phyloP scores from a whole-genome alignment of 306 rosid species.

The Corylus avellana region DNA sequence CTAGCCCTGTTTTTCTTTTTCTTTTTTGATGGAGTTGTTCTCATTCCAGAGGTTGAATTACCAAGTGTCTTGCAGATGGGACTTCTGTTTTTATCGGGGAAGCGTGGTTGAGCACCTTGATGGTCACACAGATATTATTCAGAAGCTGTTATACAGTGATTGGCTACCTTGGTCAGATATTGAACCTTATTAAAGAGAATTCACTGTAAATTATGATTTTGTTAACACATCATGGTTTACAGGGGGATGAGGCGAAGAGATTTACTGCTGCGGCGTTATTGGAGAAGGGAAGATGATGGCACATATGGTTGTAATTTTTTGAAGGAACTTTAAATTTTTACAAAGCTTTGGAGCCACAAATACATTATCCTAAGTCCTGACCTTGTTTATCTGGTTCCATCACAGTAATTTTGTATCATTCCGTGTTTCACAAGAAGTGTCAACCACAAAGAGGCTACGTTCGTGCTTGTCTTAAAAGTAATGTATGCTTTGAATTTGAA shows the following conservation, averaged over 20 bases:
- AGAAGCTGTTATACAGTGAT: slow-evolving; percentile 57
- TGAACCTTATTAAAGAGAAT: slow-evolving; percentile 19
- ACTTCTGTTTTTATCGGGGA: slow-evolving; percentile 68
- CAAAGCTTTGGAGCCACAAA: slow-evolving; percentile 12
- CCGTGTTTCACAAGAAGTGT: slow-evolving; percentile 73
- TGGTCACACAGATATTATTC: slow-evolving; percentile 90
- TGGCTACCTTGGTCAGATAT: slow-evolving; percentile 85
- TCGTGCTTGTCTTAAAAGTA: slow-evolving; percentile 96
- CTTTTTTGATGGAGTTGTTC: slow-evolving; percentile 6
- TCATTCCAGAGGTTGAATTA: slow-evolving; percentile 36
- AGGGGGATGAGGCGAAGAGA: slow-evolving; percentile 92
- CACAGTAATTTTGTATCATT: slow-evolving; percentile 76
- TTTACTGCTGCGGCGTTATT: slow-evolving; percentile 72
- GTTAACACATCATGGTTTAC: slow-evolving; percentile 32
- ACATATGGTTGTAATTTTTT: slow-evolving; percentile 65
- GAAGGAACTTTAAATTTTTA: slow-evolving; percentile 1
- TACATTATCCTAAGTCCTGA: slow-evolving; percentile 19
- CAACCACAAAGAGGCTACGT: slow-evolving; percentile 68
- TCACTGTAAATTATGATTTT: slow-evolving; percentile 10
- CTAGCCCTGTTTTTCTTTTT: not conserved
- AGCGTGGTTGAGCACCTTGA: slow-evolving; percentile 80
- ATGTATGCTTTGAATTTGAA: slow-evolving; percentile 54
- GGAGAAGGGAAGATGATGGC: slow-evolving; percentile 98
- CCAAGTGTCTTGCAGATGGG: slow-evolving; percentile 81
- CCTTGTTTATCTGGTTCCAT: slow-evolving; percentile 32